A percentile compares a stretch with the other conserved stretches of the same genome.
Conservation (phyloP, 345 rosid genomes). For the Iberis pinnata region DNA sequence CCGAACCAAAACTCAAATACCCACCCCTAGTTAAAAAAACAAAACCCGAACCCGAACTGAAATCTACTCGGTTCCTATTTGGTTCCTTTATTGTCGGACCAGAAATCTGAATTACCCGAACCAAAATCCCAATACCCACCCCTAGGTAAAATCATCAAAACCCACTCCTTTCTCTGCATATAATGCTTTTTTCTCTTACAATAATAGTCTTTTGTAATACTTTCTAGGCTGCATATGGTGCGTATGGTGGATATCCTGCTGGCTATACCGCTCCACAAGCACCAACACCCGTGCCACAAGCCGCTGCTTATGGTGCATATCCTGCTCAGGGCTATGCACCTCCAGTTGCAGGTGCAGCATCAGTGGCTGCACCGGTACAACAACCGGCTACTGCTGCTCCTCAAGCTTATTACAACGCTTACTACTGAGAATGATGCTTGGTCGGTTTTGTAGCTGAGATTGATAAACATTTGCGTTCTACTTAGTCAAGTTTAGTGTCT, state of each 20-base stretch:
- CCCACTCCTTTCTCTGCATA: not conserved
- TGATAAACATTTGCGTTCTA: not conserved
- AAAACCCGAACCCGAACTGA: no score
- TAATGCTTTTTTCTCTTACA: not conserved
- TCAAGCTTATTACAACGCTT: constrained; percentile 57
- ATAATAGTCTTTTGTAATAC: not conserved
- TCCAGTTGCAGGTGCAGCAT: constrained; percentile 42
- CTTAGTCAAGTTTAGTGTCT: constrained; percentile 13
- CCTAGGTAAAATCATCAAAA: not conserved
- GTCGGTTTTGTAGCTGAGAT: constrained; percentile 11
- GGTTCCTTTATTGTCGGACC: no score
- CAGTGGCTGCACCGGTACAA: constrained; percentile 42
- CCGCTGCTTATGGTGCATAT: constrained; percentile 67
- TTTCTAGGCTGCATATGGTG: constrained; percentile 62
- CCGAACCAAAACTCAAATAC: no score
- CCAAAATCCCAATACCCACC: no score
- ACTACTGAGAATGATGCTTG: constrained; percentile 38
- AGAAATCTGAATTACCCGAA: no score
- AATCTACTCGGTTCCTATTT: no score
- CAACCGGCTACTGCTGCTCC: constrained; percentile 42
- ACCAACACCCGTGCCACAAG: constrained; percentile 63
- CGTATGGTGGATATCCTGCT: constrained; percentile 72
- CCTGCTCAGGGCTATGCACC: constrained; percentile 79
- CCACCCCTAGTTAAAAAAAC: no score
- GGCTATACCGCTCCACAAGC: constrained; percentile 60